A percentile compares a stretch with the other conserved stretches of the same genome.
Conservation (phyloP, 2,329 filamentous ascomycete genomes). For the Botryosphaeria dothidea region DNA sequence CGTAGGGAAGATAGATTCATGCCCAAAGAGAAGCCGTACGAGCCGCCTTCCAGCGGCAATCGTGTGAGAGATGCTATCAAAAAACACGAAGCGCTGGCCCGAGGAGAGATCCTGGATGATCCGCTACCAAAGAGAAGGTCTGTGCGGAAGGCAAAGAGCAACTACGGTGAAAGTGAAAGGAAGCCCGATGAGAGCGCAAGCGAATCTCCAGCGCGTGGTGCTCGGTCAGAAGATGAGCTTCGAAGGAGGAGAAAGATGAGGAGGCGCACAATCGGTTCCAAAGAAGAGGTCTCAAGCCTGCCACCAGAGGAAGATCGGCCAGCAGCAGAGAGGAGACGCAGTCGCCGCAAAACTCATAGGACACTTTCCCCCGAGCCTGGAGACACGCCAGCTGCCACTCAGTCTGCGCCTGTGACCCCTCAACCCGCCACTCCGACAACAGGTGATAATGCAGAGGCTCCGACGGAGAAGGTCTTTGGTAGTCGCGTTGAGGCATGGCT, state of each 20-base stretch:
- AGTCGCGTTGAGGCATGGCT: slow-evolving; percentile 65
- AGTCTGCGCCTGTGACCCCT: slow-evolving; percentile 20
- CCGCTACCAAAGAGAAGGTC: slow-evolving; percentile 12
- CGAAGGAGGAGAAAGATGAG: slow-evolving; percentile 26
- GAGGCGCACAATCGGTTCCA: slow-evolving; percentile 6
- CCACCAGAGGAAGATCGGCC: neutral
- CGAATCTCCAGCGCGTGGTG: neutral
- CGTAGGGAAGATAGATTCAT: neutral
- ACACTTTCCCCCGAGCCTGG: slow-evolving; percentile 2
- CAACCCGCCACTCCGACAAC: slow-evolving; percentile 18
- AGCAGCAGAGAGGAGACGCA: neutral
- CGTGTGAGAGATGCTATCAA: slow-evolving; percentile 6
- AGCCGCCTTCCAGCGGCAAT: slow-evolving; percentile 2
- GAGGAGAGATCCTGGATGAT: neutral
- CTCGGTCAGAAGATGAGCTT: slow-evolving; percentile 23
- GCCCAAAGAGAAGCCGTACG: neutral
- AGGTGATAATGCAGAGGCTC: slow-evolving; percentile 32
- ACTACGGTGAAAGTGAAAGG: slow-evolving; percentile 4
- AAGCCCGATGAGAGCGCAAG: neutral
- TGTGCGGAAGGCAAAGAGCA: slow-evolving; percentile 13
- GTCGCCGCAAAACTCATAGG: slow-evolving; percentile 6
- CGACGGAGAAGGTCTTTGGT: slow-evolving; percentile 45
- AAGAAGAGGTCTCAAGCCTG: neutral
- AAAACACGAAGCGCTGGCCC: slow-evolving; percentile 6
- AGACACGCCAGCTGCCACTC: neutral